Percentiles rank a stretch among this genome's conserved stretches.
phyloP scores from a whole-genome alignment of 345 rosid genomes.

The Ailanthus altissimus region DNA sequence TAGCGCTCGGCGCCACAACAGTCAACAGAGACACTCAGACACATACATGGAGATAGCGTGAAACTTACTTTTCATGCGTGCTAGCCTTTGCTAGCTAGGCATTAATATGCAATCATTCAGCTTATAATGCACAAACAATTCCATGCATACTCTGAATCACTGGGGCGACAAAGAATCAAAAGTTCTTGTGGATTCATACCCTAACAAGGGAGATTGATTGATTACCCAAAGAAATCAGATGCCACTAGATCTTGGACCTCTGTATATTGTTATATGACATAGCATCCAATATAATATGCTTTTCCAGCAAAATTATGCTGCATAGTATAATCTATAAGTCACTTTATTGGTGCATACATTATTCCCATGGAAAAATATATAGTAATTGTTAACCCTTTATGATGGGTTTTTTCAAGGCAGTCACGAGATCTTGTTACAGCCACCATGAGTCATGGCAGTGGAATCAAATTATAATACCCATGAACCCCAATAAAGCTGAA shows the following conservation, averaged over 20 bases:
- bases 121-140: constrained; percentile 6
- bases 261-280: neutral
- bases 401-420: constrained; percentile 10
- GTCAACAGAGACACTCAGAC: neutral
- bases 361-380: neutral
- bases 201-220: neutral
- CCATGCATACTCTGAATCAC: constrained; percentile 31
- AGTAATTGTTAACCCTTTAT: neutral
- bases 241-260: neutral
- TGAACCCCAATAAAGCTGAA: constrained; percentile 13
- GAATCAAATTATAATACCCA: constrained; percentile 8
- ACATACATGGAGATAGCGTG: constrained; percentile 22
- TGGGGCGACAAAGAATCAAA: neutral
- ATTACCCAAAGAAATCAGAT: neutral
- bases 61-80: constrained; percentile 28
- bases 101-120: constrained; percentile 24
- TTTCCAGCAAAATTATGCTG: constrained; percentile 2
- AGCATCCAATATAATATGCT: neutral
- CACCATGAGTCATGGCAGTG: neutral
- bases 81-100: neutral
- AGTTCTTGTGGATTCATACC: neutral
- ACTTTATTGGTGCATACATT: constrained; percentile 1
- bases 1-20: neutral
- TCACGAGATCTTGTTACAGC: constrained; percentile 16
- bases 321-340: neutral